Conservation (phyloP, 805 yeast species). For the Candida dajiaensis region DNA sequence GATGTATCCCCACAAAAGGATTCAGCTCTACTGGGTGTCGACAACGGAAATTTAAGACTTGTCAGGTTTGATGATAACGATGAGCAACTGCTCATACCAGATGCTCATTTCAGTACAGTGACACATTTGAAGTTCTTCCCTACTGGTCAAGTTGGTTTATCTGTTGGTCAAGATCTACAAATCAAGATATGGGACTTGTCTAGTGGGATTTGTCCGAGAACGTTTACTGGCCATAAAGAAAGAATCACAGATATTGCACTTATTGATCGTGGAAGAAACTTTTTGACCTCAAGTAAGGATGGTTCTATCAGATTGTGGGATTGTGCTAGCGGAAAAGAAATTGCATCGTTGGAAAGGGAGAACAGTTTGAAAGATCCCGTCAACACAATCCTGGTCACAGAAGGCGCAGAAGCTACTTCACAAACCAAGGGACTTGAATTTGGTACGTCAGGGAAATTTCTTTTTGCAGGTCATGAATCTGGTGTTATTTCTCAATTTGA, state of each 20-base stretch:
- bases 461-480: slow-evolving; percentile 37
- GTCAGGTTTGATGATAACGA: background rate
- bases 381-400: slow-evolving; percentile 19
- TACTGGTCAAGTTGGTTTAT: slow-evolving; percentile 52
- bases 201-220: slow-evolving; percentile 44
- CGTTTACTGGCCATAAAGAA: slow-evolving; percentile 43
- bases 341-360: slow-evolving; percentile 36
- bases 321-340: slow-evolving; percentile 46
- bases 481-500: slow-evolving; percentile 38
- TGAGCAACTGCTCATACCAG: slow-evolving; percentile 12
- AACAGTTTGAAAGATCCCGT: slow-evolving; percentile 32
- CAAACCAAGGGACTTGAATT: slow-evolving; percentile 30
- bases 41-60: slow-evolving; percentile 28
- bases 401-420: slow-evolving; percentile 18
- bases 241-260: slow-evolving; percentile 43
- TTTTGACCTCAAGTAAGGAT: slow-evolving; percentile 49
- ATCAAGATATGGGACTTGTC: slow-evolving; percentile 55
- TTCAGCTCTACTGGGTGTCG: slow-evolving; percentile 28
- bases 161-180: slow-evolving; percentile 53
- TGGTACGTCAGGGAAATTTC: slow-evolving; percentile 40
- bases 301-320: slow-evolving; percentile 65
- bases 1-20: slow-evolving; percentile 28
- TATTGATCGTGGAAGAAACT: slow-evolving; percentile 63
- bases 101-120: slow-evolving; percentile 49
- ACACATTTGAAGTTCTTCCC: slow-evolving; percentile 49